Evolutionary conservation across 164 flowering plant genomes (phyloP), one percentile per base, ranked within the genome.

Genomic region (Dillenia suffruticosa): DNA sequence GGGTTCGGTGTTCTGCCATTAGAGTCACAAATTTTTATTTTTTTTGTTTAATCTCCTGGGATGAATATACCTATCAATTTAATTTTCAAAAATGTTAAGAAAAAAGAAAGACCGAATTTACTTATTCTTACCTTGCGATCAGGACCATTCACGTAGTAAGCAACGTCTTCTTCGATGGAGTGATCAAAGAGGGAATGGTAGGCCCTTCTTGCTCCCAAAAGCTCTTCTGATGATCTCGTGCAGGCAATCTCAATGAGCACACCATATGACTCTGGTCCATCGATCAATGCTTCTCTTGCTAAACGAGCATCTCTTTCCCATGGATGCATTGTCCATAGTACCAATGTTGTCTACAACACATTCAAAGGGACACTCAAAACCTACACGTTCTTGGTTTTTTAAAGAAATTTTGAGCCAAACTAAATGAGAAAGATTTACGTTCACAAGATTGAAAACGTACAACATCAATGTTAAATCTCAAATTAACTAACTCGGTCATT

Each of bases 291-390:
- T 59, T 82, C 84, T 54, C 76, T 82, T 0, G 78, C 59, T 67
- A 87, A 65, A 16, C 91, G 85, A 12, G 96, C 96, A 65, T 92
- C 97, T 68, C 97, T 80, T 65, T 92, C 96, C 87, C 88, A 87
- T 0, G 94, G 92, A 64, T 91, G 92, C 90, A 85, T 82, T 1
- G 86, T 71, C 88, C 94, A 85, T 2, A 78, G 73, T 72, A 86
- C 86, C 58, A 86, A 72, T 8, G 96, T 91, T 19, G 22, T 19
- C 22, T 19, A 19, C 22, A 19, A 19, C 1, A 19, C 1, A 19
- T 19, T 19, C 22, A 19, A 19, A 19, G 22, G 22, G 22, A 19
- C 22, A 19, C 22, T 19, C 22, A 19, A 19, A 19, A 19, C 1
- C 22, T 19, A 19, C 22, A 1, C 1, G 22, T 19, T 19, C 1